phyloP scores from a whole-genome alignment of 352 stramenopile species.

The Globisporangium heterothallicum region DNA sequence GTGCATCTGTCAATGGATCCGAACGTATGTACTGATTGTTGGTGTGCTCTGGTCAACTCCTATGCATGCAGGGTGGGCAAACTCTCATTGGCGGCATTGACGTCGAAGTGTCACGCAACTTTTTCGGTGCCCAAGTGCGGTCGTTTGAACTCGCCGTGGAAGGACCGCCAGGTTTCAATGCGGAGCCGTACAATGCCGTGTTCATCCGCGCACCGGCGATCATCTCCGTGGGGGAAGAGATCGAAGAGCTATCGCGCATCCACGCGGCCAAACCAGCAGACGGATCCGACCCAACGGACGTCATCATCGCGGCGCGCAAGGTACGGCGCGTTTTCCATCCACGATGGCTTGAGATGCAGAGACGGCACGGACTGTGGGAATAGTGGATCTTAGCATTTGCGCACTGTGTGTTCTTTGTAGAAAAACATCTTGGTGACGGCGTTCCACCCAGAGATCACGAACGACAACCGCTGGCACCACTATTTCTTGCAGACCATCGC shows the following conservation, averaged over 20 bases:
- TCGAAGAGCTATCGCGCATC: constrained; percentile 90
- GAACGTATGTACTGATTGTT: constrained; percentile 32
- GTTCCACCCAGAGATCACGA: constrained; percentile 95
- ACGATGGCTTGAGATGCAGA: background rate
- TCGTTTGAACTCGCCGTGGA: constrained; percentile 66
- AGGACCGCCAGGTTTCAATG: constrained; percentile 49
- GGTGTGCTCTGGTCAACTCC: constrained; percentile 30
- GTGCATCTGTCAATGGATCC: background rate
- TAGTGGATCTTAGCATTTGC: background rate
- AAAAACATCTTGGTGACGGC: constrained; percentile 92
- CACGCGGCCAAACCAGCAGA: constrained; percentile 61
- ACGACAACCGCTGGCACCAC: constrained; percentile 92
- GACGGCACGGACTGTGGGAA: background rate
- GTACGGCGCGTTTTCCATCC: constrained; percentile 11
- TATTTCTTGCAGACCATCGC: constrained; percentile 89
- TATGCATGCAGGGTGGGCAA: constrained; percentile 71
- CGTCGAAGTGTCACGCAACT: constrained; percentile 95
- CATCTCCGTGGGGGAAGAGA: constrained; percentile 84
- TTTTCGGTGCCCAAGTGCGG: constrained; percentile 94
- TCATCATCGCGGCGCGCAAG: constrained; percentile 80
- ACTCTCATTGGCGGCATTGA: constrained; percentile 93
- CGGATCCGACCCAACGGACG: constrained; percentile 69
- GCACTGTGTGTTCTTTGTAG: constrained; percentile 23
- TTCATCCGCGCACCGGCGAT: constrained; percentile 97
- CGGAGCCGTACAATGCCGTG: constrained; percentile 88